Evolutionary conservation across 495 filamentous ascomycete species (phyloP).

Genomic region (Lepraria neglecta): DNA sequence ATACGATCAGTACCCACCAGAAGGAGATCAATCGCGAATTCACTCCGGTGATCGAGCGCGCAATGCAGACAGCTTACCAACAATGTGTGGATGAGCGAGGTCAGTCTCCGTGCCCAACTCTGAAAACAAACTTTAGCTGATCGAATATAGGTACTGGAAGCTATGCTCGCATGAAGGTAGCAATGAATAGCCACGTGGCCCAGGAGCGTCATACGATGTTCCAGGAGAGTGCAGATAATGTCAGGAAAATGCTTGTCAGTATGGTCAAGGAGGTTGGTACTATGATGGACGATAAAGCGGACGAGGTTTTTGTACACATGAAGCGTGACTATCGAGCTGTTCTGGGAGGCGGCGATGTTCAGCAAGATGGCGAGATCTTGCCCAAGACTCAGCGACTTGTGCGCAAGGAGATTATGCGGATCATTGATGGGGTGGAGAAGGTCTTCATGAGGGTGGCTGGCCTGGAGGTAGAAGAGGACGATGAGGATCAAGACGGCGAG

Average conservation of each 20-base stretch:
- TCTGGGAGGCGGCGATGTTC: constrained; percentile 27
- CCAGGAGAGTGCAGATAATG: constrained; percentile 34
- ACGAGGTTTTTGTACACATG: constrained; percentile 40
- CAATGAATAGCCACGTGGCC: constrained; percentile 48
- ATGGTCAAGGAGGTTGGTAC: constrained; percentile 36
- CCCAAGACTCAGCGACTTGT: constrained; percentile 21
- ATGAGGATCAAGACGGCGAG: constrained; percentile 16
- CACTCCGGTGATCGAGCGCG: constrained; percentile 42
- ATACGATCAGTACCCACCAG: constrained; percentile 41
- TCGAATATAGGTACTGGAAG: constrained; percentile 38
- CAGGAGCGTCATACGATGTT: constrained; percentile 46
- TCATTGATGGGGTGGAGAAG: constrained; percentile 22
- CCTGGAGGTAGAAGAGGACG: constrained; percentile 20
- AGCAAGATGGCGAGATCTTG: constrained; percentile 18
- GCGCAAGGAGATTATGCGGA: constrained; percentile 21
- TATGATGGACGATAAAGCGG: constrained; percentile 35
- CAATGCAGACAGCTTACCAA: constrained; percentile 46
- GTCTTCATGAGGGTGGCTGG: constrained; percentile 20
- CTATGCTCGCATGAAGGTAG: constrained; percentile 49
- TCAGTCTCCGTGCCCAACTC: constrained; percentile 19
- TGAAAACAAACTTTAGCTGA: constrained; percentile 5
- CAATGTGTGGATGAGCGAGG: constrained; percentile 42
- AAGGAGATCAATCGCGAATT: constrained; percentile 53
- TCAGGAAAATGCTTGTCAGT: constrained; percentile 33
- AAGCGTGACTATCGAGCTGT: constrained; percentile 39